These are phyloP conservation scores for Penicillium nucicola DNA, from an alignment of 495 filamentous ascomycete genomes.

Conservation along the genomic window DNA sequence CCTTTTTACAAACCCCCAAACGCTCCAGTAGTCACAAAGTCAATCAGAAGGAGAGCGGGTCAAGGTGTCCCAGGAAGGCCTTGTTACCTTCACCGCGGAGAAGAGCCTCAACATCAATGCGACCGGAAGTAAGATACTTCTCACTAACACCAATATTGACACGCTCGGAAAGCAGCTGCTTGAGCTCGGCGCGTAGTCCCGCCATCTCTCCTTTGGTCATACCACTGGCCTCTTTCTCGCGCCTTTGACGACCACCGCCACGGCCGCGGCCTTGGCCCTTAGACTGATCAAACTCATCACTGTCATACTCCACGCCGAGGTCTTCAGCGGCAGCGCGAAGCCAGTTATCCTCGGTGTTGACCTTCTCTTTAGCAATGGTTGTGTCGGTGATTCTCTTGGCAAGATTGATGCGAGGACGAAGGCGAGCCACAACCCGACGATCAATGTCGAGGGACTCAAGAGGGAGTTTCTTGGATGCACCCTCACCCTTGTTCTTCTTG, in stretches of 20 bases:
- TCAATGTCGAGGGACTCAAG: conserved; percentile 81
- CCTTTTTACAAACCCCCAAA: conserved; percentile 4
- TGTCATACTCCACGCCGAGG: conserved; percentile 89
- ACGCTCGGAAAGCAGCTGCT: conserved; percentile 61
- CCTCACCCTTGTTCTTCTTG: conserved; percentile 36
- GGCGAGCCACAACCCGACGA: conserved; percentile 66
- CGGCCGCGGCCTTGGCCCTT: conserved; percentile 63
- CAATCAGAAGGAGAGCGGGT: conserved; percentile 44
- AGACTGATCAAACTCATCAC: conserved; percentile 71
- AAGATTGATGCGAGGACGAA: conserved; percentile 70
- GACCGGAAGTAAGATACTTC: conserved; percentile 76
- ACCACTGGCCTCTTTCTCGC: conserved; percentile 65
- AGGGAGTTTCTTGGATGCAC: conserved; percentile 52
- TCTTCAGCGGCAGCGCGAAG: conserved; percentile 83
- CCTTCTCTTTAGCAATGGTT: conserved; percentile 79
- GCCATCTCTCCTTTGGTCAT: conserved; percentile 70
- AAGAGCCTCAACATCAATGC: conserved; percentile 78
- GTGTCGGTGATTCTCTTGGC: conserved; percentile 84
- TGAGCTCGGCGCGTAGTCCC: conserved; percentile 40
- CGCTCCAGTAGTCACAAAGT: not conserved
- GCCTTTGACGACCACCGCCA: conserved; percentile 66
- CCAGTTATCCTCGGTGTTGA: conserved; percentile 79
- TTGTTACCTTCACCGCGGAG: conserved; percentile 58
- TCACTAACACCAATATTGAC: conserved; percentile 92
- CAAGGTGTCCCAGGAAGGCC: conserved; percentile 62